Percentiles rank a stretch among this genome's conserved stretches.
phyloP scores from a whole-genome alignment of 441 rosid species.

The Arabidopsis hybrid region DNA sequence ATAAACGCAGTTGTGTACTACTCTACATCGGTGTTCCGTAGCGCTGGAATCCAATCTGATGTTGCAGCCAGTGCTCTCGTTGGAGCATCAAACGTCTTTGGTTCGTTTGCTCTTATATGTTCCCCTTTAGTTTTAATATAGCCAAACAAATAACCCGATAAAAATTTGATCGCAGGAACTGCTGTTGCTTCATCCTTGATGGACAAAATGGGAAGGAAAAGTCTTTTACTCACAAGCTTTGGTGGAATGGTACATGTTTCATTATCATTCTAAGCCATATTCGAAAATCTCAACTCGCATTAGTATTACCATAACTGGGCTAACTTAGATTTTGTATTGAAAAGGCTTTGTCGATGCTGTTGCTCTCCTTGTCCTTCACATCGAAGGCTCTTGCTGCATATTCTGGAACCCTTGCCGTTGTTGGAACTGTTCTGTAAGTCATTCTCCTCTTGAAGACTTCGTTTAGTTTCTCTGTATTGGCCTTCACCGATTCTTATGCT shows the following conservation, averaged over 20 bases:
- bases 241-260: constrained; percentile 74
- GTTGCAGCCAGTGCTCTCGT: constrained; percentile 99
- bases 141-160: background rate
- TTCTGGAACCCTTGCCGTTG: constrained; percentile 89
- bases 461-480: background rate
- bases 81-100: constrained; percentile 96
- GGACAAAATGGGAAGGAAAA: constrained; percentile 98
- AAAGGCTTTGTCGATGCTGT: constrained; percentile 93
- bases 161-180: constrained; percentile 63
- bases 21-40: constrained; percentile 97
- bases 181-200: constrained; percentile 93
- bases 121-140: constrained; percentile 17
- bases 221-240: constrained; percentile 89
- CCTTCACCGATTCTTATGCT: background rate
- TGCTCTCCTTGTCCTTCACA: constrained; percentile 89
- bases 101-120: constrained; percentile 43
- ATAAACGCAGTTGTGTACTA: constrained; percentile 99
- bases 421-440: constrained; percentile 96
- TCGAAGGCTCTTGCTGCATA: constrained; percentile 94
- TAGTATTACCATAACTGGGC: background rate
- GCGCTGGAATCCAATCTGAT: constrained; percentile 91
- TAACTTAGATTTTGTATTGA: constrained; percentile 15
- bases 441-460: background rate
- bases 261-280: no score
- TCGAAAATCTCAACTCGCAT: background rate